These are phyloP conservation scores for Naganishia friedmannii DNA, from an alignment of 768 basidiomycete genomes.

Conservation along the genomic window DNA sequence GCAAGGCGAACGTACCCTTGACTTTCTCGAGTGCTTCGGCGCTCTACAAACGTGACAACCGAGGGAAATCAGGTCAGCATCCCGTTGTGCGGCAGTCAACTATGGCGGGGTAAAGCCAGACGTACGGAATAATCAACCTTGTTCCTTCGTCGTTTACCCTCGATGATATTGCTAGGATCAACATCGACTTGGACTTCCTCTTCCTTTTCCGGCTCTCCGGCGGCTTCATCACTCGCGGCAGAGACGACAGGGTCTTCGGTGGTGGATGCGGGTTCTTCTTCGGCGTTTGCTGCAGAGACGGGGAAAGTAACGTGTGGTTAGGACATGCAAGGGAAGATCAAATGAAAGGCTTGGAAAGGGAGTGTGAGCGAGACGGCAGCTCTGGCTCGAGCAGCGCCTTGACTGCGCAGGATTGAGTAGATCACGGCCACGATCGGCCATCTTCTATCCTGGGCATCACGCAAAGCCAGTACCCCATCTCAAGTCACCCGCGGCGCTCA, in stretches of 20 bases:
- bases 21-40: conserved; percentile 12
- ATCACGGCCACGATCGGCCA: too few species aligned
- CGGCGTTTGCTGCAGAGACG: conserved; percentile 1
- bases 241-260: conserved; percentile 18
- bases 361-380: too few species aligned
- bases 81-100: neutral
- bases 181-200: conserved; percentile 23
- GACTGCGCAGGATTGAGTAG: too few species aligned
- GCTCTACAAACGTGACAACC: neutral
- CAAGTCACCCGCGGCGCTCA: too few species aligned
- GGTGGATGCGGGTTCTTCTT: conserved; percentile 20
- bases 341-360: too few species aligned
- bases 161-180: conserved; percentile 21
- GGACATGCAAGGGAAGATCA: too few species aligned
- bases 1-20: neutral
- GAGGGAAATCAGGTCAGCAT: too few species aligned
- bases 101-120: neutral
- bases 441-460: too few species aligned
- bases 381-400: too few species aligned
- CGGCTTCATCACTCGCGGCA: neutral
- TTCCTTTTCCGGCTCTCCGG: conserved; percentile 18
- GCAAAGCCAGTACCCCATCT: too few species aligned
- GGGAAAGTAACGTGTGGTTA: neutral
- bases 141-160: conserved; percentile 19
- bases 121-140: conserved; percentile 19